Conservation (phyloP, 1,139 yeast genomes). For the Hyphopichia khmerensis region DNA sequence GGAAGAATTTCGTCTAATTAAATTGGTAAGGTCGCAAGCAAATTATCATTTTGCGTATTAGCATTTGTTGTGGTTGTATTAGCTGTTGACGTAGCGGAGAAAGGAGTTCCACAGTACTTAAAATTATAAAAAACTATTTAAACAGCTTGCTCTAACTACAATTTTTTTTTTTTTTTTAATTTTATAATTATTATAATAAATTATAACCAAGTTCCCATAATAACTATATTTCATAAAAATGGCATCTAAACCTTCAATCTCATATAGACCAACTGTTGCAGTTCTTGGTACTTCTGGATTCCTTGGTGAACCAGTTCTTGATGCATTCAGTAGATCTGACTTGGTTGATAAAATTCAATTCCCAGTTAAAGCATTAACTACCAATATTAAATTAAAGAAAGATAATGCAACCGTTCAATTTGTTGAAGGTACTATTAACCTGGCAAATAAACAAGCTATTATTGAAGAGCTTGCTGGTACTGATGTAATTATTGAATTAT, state of each 20-base stretch:
- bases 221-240: too few relatives aligned
- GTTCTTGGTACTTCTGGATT: slow-evolving; percentile 54
- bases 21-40: too few relatives aligned
- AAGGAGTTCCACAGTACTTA: too few relatives aligned
- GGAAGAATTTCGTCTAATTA: too few relatives aligned
- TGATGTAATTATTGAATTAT: slow-evolving; percentile 52
- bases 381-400: slow-evolving; percentile 34
- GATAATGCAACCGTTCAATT: slow-evolving; percentile 42
- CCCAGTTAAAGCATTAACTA: slow-evolving; percentile 54
- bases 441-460: slow-evolving; percentile 18
- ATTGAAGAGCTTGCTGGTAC: slow-evolving; percentile 42
- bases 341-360: slow-evolving; percentile 42
- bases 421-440: slow-evolving; percentile 23
- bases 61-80: too few relatives aligned
- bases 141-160: too few relatives aligned
- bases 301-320: slow-evolving; percentile 48
- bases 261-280: slow-evolving; percentile 36
- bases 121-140: too few relatives aligned
- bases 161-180: too few relatives aligned
- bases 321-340: slow-evolving; percentile 40
- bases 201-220: too few relatives aligned
- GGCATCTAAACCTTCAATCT: background rate
- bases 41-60: too few relatives aligned
- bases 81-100: too few relatives aligned
- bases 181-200: too few relatives aligned